phyloP scores from a whole-genome alignment of 2,329 filamentous ascomycete species.

The Elsinoe australis region DNA sequence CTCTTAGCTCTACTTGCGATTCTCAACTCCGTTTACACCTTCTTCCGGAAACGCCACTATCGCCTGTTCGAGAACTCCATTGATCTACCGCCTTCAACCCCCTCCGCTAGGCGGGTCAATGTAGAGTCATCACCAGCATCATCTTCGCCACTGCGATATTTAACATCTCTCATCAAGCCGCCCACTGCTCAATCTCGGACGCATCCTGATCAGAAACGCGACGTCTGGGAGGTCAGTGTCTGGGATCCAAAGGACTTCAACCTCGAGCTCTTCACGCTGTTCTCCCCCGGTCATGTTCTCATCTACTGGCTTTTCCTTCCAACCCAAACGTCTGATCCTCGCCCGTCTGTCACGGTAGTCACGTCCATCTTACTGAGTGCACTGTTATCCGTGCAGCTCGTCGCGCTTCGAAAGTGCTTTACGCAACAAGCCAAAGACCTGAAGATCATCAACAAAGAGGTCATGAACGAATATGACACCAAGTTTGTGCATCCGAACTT shows the following conservation, averaged over 20 bases:
- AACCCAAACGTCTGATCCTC: conserved; percentile 62
- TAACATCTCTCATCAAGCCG: conserved; percentile 58
- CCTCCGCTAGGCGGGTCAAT: conserved; percentile 78
- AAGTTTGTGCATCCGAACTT: conserved; percentile 90
- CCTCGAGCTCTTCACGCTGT: conserved; percentile 75
- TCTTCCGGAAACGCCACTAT: conserved; percentile 75
- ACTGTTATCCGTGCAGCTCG: conserved; percentile 69
- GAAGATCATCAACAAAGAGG: conserved; percentile 78
- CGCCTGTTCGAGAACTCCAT: conserved; percentile 83
- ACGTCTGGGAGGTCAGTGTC: conserved; percentile 90
- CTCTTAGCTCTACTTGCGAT: conserved; percentile 58
- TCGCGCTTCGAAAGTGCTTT: conserved; percentile 65
- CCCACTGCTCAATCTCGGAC: conserved; percentile 73
- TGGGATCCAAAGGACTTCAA: conserved; percentile 90
- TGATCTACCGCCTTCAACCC: conserved; percentile 66
- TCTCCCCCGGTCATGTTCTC: conserved; percentile 88
- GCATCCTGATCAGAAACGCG: conserved; percentile 70
- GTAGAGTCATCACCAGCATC: conserved; percentile 75
- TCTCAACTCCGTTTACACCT: conserved; percentile 72
- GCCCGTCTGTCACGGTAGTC: conserved; percentile 77
- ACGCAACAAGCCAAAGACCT: conserved; percentile 79
- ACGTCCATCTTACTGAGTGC: conserved; percentile 70
- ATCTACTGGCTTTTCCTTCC: conserved; percentile 86
- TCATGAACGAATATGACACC: conserved; percentile 88
- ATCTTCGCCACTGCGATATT: conserved; percentile 68